Conservation (phyloP, 140 eudicot genomes). For the Bidens hawaiensis region DNA sequence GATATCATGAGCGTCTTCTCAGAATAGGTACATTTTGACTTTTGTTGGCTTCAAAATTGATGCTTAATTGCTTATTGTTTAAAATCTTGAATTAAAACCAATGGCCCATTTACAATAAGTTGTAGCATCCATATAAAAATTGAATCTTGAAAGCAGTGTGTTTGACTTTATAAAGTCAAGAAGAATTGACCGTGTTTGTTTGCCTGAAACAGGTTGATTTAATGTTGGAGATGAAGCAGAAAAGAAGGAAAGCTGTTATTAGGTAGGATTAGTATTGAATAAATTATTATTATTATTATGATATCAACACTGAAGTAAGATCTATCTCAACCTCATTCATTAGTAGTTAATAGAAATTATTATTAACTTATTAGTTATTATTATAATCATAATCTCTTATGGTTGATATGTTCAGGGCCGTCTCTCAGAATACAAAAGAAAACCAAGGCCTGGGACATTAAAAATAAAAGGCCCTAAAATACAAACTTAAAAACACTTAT, state of each 20-base stretch:
- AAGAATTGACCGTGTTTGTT: conserved; percentile 12
- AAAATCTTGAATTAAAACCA: too few relatives aligned
- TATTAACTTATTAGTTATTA: conserved; percentile 15
- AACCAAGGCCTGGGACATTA: too few relatives aligned
- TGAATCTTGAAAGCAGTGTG: conserved; percentile 3
- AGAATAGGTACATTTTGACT: conserved; percentile 48
- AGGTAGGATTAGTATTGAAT: conserved; percentile 22
- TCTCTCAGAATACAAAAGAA: too few relatives aligned
- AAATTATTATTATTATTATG: not conserved
- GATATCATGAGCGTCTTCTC: conserved; percentile 64
- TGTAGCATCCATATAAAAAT: too few relatives aligned
- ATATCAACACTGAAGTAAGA: not conserved
- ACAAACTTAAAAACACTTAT: too few relatives aligned
- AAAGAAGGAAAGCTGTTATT: conserved; percentile 1
- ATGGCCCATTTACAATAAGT: too few relatives aligned
- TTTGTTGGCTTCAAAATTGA: conserved; percentile 2
- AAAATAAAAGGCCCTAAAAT: too few relatives aligned
- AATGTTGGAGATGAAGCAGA: conserved; percentile 1
- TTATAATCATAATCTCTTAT: conserved; percentile 2
- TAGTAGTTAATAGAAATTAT: conserved; percentile 11
- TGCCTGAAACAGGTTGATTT: conserved; percentile 16
- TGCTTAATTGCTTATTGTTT: too few relatives aligned
- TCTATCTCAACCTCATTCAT: conserved; percentile 21
- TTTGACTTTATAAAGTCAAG: conserved; percentile 2
- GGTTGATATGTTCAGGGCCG: too few relatives aligned